A percentile compares a stretch with the other conserved stretches of the same genome.
Evolutionary conservation across 2,329 filamentous ascomycete species (phyloP).

Genomic region (Trichoderma asperellum): DNA sequence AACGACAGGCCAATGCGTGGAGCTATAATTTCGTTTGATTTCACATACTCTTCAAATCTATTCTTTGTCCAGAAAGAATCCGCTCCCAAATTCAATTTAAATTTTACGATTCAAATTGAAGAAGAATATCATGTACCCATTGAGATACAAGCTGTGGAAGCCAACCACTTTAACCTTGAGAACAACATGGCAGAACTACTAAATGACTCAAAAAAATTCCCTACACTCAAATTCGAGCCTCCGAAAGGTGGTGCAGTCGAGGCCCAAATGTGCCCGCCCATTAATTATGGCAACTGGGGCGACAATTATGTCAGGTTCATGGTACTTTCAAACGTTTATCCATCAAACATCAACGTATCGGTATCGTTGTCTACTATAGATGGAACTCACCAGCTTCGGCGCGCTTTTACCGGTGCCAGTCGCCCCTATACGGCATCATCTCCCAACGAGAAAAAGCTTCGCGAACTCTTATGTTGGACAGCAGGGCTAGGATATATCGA

Average conservation of each 20-base stretch:
- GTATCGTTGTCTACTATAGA: not conserved
- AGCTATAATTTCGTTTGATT: not conserved
- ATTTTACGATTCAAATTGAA: not conserved
- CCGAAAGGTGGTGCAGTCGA: not conserved
- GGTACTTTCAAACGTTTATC: not conserved
- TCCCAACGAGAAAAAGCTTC: not conserved
- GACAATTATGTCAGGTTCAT: not conserved
- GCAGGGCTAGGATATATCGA: not conserved
- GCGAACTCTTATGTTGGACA: not conserved
- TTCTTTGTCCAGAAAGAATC: not conserved
- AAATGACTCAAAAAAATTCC: rapidly evolving
- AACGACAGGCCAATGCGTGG: not conserved
- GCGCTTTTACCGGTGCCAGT: not conserved
- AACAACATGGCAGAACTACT: not conserved
- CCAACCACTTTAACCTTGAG: not conserved
- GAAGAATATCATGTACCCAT: not conserved
- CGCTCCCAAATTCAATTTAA: not conserved
- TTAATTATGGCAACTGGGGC: not conserved
- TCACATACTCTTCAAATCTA: not conserved
- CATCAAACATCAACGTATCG: not conserved
- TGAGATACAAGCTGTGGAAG: not conserved
- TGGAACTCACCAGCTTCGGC: not conserved
- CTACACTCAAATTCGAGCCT: rapidly evolving
- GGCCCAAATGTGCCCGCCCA: not conserved
- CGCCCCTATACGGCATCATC: not conserved